Base-by-base conservation (phyloP, 2,329 filamentous ascomycete genomes). In the Sclerotinia spermophila region DNA sequence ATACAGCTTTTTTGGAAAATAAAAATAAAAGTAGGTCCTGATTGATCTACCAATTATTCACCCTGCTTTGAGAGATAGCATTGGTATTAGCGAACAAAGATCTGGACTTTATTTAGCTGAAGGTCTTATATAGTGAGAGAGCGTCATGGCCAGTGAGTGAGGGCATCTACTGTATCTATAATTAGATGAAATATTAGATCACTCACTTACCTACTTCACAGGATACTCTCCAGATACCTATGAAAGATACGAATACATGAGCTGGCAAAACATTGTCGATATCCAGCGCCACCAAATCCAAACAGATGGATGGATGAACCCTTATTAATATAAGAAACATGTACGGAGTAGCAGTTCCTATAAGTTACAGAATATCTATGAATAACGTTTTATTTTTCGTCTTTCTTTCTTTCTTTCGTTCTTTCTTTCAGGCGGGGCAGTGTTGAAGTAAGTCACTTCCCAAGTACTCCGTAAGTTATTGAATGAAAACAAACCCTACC, bases 31-130 rank as follows among this genome's bases (percentile, higher is more conserved):
- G 19, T 44, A 42, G n/a, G 60, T 45, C 27, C 42, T 48, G 11
- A 38, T 15, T 64, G 60, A 64, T 64, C 60, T 64, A 38, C 60
- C 27, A 64, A 48, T 64, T 35, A 48, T 48, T 64, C 60, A 19
- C 60, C 42, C 33, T 38, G 44, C 38, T 38, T 21, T 21, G 33
- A 21, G 44, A 51, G 48, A 51, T n/a, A 38, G 44, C 21, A 48
- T 48, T 48, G 15, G 42, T 38, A n/a, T n/a, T n/a, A 48, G 21
- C 30, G 33, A 65, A 51, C 61, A 40, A 51, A 53, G 61, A 65
- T 65, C 61, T 53, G 61, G 61, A 53, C 44, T 65, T 38, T 53
- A 38, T 53, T 27, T 27, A 33, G 7, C 33, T 60, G 58, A 45
- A 48, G 60, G 60, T 48, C 42, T 58, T 58, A 35, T 24, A 35